phyloP scores from a whole-genome alignment of 2,329 filamentous ascomycete genomes.

The Metarhizium brunneum region DNA sequence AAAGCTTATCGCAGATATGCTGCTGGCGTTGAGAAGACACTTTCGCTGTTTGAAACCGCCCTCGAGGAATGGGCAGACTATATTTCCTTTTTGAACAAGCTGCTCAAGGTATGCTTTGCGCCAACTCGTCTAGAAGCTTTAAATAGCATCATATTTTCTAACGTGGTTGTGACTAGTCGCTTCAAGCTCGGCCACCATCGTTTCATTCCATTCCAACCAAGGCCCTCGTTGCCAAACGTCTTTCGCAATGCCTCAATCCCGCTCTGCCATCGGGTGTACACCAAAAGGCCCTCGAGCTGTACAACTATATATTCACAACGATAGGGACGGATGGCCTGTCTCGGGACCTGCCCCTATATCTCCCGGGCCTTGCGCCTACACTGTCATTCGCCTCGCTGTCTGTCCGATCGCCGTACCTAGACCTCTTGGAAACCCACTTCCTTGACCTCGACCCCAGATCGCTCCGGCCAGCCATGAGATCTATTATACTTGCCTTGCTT shows the following conservation, averaged over 20 bases:
- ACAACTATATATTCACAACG: slow-evolving; percentile 76
- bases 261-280: slow-evolving; percentile 91
- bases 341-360: slow-evolving; percentile 74
- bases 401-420: slow-evolving; percentile 76
- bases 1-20: slow-evolving; percentile 82
- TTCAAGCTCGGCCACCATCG: slow-evolving; percentile 74
- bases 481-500: slow-evolving; percentile 78
- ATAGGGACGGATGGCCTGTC: slow-evolving; percentile 76
- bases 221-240: slow-evolving; percentile 72
- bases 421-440: slow-evolving; percentile 73
- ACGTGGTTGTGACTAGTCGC: slow-evolving; percentile 44
- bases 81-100: slow-evolving; percentile 86
- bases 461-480: slow-evolving; percentile 80
- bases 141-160: not conserved
- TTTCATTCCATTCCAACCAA: slow-evolving; percentile 72
- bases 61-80: slow-evolving; percentile 99
- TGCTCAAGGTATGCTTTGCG: slow-evolving; percentile 62
- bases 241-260: slow-evolving; percentile 92
- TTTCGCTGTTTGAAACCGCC: slow-evolving; percentile 83
- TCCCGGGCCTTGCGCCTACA: slow-evolving; percentile 81
- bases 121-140: not conserved
- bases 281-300: slow-evolving; percentile 93
- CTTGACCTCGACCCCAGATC: slow-evolving; percentile 60
- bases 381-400: slow-evolving; percentile 92
- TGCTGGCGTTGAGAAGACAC: slow-evolving; percentile 73